phyloP scores from a whole-genome alignment of 2,329 filamentous ascomycete genomes.

The Zalaria sp. region DNA sequence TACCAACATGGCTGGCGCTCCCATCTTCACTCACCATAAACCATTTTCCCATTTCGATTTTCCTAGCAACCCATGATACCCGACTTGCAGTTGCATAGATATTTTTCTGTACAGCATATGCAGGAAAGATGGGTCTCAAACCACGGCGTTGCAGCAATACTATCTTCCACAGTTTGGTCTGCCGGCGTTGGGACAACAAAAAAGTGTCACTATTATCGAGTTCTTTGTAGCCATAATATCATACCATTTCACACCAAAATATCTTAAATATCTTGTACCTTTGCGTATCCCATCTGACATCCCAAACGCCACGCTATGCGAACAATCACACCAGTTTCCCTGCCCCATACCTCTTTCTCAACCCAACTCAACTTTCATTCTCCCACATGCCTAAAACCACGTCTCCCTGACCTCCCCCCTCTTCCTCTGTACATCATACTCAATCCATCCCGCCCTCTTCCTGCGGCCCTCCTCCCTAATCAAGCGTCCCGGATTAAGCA shows the following conservation, averaged over 20 bases:
- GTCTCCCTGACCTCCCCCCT: constrained; percentile 50
- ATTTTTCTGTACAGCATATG: constrained; percentile 4
- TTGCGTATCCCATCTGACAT: no score
- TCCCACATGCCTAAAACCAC: constrained; percentile 8
- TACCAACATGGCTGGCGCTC: constrained; percentile 1
- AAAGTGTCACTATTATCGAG: no score
- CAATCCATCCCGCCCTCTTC: constrained; percentile 62
- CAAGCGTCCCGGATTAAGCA: constrained; percentile 79
- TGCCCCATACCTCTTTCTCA: no score
- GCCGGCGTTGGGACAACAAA: no score
- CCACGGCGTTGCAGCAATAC: no score
- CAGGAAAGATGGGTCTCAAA: constrained; percentile 7
- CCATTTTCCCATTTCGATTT: background rate
- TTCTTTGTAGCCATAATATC: no score
- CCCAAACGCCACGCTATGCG: no score
- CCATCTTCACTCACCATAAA: background rate
- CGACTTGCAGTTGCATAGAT: constrained; percentile 8
- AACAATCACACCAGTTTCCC: no score
- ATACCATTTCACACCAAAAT: no score
- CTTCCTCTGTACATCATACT: constrained; percentile 59
- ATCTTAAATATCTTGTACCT: no score
- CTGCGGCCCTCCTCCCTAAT: constrained; percentile 47
- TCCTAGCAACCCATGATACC: constrained; percentile 7
- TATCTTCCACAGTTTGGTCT: no score
- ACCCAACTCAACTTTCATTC: no score